Percentiles rank a stretch among this genome's conserved stretches.
These are phyloP conservation scores for Lactarius akahatsu DNA, from an alignment of 768 basidiomycete species.

Conservation along the genomic window DNA sequence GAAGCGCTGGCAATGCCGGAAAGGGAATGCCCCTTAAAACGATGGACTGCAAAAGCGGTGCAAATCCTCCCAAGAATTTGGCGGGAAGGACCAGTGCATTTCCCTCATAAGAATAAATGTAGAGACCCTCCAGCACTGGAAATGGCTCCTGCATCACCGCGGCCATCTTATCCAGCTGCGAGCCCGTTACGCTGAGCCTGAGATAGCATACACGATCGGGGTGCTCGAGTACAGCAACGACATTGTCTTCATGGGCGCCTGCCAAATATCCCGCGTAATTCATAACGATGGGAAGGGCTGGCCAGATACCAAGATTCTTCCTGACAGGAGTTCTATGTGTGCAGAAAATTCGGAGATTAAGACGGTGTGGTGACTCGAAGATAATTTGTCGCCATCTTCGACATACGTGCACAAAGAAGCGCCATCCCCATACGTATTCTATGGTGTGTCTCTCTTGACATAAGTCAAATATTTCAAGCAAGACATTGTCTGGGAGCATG, in stretches of 20 bases:
- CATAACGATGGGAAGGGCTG: background rate
- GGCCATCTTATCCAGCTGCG: background rate
- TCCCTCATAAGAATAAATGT: accelerated
- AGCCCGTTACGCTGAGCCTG: background rate
- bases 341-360: background rate
- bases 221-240: background rate
- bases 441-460: background rate
- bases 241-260: background rate
- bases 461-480: background rate
- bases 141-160: background rate
- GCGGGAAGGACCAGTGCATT: background rate
- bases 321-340: background rate
- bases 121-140: background rate
- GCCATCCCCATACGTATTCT: too few relatives aligned
- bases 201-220: background rate
- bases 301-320: background rate
- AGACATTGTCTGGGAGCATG: background rate
- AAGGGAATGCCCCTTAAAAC: background rate
- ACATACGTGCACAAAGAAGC: background rate
- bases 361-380: background rate
- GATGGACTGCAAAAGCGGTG: background rate
- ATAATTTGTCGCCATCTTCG: background rate
- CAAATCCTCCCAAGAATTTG: background rate
- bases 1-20: background rate
- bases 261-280: too few relatives aligned